Evolutionary conservation across 768 basidiomycete genomes (phyloP).

Genomic region (Chlorophyllum brunneum): DNA sequence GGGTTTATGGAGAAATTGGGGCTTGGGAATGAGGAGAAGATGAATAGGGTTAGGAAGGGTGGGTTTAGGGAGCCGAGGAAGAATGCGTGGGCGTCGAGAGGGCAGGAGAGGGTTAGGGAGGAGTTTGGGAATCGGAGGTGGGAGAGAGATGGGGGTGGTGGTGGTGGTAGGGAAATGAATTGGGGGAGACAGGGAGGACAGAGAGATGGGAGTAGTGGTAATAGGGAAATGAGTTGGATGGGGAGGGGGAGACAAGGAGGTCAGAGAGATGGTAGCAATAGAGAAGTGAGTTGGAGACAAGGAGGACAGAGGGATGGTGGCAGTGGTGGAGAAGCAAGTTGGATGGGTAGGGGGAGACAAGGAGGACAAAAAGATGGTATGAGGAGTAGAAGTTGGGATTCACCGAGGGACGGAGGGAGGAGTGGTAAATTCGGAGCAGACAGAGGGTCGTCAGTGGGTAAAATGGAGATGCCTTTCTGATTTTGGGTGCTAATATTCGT

Average conservation of each 20-base stretch:
- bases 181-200: neutral
- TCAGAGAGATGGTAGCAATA: neutral
- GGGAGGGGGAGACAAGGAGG: neutral
- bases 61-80: constrained; percentile 14
- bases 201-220: neutral
- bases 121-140: neutral
- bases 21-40: constrained; percentile 2
- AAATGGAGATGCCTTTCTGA: too few relatives aligned
- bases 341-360: neutral
- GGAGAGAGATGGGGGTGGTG: neutral
- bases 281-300: neutral
- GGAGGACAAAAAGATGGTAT: neutral
- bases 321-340: neutral
- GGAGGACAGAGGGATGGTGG: neutral
- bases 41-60: constrained; percentile 6
- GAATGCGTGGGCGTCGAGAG: constrained; percentile 1
- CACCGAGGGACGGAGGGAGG: too few relatives aligned
- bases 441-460: too few relatives aligned
- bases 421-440: neutral
- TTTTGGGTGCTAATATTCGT: too few relatives aligned
- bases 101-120: neutral
- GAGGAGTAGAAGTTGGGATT: neutral
- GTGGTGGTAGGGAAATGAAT: neutral
- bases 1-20: constrained; percentile 17
- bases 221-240: too few relatives aligned